These are phyloP conservation scores for Aspergillus nanangensis DNA, from an alignment of 495 filamentous ascomycete genomes.

Conservation along the genomic window DNA sequence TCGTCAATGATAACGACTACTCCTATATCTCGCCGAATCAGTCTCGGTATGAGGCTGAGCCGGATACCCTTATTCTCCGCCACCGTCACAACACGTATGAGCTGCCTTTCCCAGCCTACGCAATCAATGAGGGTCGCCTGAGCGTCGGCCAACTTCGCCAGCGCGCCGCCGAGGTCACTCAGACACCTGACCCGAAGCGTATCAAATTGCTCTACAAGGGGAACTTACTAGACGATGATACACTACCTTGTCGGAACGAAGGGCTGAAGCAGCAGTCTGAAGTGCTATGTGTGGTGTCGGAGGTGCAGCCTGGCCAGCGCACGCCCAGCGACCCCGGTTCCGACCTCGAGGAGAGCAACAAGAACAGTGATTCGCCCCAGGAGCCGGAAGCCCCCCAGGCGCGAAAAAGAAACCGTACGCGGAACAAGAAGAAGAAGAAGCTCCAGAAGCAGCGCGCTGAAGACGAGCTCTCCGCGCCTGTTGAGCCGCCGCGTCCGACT, in stretches of 20 bases:
- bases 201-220: constrained; percentile 83
- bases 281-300: constrained; percentile 60
- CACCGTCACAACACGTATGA: constrained; percentile 68
- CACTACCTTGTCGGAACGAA: constrained; percentile 62
- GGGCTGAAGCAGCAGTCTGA: constrained; percentile 78
- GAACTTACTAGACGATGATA: constrained; percentile 63
- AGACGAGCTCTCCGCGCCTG: constrained; percentile 11
- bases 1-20: constrained; percentile 74
- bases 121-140: constrained; percentile 73
- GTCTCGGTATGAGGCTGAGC: constrained; percentile 45
- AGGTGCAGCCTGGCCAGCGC: constrained; percentile 42
- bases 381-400: constrained; percentile 20
- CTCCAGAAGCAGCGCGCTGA: constrained; percentile 13
- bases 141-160: constrained; percentile 62
- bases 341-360: constrained; percentile 36
- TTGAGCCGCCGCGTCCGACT: constrained; percentile 10
- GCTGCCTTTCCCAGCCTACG: constrained; percentile 74
- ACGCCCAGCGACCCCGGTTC: constrained; percentile 45
- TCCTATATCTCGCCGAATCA: constrained; percentile 76
- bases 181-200: constrained; percentile 52
- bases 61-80: constrained; percentile 74
- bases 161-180: constrained; percentile 59
- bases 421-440: constrained; percentile 37
- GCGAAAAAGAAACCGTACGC: constrained; percentile 38
- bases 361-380: constrained; percentile 10